phyloP scores from a whole-genome alignment of 2,329 filamentous ascomycete species.

The Claviceps fusiformis region DNA sequence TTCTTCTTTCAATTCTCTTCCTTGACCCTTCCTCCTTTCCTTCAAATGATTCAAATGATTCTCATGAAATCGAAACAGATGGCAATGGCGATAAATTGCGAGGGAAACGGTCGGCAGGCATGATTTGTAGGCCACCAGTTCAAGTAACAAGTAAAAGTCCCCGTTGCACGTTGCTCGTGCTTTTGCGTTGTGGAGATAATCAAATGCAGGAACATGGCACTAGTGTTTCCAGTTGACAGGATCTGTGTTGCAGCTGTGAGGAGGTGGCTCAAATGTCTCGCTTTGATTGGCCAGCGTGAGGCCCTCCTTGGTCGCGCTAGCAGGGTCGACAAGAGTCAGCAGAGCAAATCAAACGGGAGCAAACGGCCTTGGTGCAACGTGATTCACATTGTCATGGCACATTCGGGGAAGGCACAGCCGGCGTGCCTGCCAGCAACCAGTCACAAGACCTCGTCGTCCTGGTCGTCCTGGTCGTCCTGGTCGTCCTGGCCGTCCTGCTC shows the following conservation, averaged over 20 bases:
- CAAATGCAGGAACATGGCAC: conserved; percentile 18
- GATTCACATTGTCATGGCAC: background rate
- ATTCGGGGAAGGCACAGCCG: background rate
- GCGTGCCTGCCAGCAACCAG: background rate
- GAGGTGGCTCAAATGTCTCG: background rate
- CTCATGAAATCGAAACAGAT: background rate
- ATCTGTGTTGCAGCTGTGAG: conserved; percentile 1
- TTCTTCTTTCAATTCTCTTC: background rate
- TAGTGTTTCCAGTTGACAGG: conserved; percentile 21
- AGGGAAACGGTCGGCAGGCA: background rate
- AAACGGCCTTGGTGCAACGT: background rate
- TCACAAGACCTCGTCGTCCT: background rate
- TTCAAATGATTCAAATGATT: too few relatives aligned
- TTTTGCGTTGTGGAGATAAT: background rate
- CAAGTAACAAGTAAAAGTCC: too few relatives aligned
- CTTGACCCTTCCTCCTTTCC: background rate
- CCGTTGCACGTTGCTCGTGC: background rate
- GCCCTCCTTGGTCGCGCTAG: background rate
- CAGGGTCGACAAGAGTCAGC: background rate
- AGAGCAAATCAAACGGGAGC: too few relatives aligned
- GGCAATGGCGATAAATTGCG: background rate
- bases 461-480: too few relatives aligned
- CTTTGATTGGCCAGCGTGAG: background rate
- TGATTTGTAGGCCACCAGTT: background rate
- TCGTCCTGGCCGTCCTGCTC: too few relatives aligned